These are phyloP conservation scores for Moricandia arvensis DNA, from an alignment of 345 rosid species.

Conservation along the genomic window DNA sequence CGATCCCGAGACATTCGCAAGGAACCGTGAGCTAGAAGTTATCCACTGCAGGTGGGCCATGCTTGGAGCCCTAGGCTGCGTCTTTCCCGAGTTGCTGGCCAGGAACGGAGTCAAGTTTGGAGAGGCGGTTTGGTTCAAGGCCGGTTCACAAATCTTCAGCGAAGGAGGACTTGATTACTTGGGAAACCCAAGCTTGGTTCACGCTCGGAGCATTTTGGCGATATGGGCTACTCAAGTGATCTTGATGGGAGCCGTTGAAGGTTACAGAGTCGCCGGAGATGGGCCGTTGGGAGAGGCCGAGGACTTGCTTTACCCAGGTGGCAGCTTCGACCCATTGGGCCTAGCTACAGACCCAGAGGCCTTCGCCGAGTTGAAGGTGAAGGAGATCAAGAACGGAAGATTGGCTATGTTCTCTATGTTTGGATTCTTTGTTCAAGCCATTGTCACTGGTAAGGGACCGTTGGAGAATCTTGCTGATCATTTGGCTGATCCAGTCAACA, in stretches of 20 bases:
- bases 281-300: slow-evolving; percentile 53
- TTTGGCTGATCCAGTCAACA: slow-evolving; percentile 78
- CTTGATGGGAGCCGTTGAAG: slow-evolving; percentile 85
- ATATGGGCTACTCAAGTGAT: slow-evolving; percentile 81
- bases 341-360: slow-evolving; percentile 81
- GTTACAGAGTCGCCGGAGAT: slow-evolving; percentile 65
- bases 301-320: slow-evolving; percentile 50
- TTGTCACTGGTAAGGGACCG: slow-evolving; percentile 80
- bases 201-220: slow-evolving; percentile 78
- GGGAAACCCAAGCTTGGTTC: slow-evolving; percentile 81
- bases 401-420: slow-evolving; percentile 89
- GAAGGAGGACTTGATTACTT: slow-evolving; percentile 80
- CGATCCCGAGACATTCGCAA: slow-evolving; percentile 58
- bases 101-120: slow-evolving; percentile 79
- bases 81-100: slow-evolving; percentile 54
- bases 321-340: slow-evolving; percentile 54
- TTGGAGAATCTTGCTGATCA: slow-evolving; percentile 80
- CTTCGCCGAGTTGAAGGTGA: slow-evolving; percentile 75
- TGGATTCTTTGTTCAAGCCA: slow-evolving; percentile 84
- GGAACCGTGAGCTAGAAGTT: slow-evolving; percentile 53
- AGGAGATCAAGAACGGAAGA: slow-evolving; percentile 80
- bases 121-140: slow-evolving; percentile 89
- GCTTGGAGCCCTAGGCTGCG: slow-evolving; percentile 57
- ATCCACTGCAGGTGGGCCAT: slow-evolving; percentile 54
- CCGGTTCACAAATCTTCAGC: slow-evolving; percentile 80